Base-by-base conservation (phyloP, 768 basidiomycete genomes). In the Suillus weaverae region DNA sequence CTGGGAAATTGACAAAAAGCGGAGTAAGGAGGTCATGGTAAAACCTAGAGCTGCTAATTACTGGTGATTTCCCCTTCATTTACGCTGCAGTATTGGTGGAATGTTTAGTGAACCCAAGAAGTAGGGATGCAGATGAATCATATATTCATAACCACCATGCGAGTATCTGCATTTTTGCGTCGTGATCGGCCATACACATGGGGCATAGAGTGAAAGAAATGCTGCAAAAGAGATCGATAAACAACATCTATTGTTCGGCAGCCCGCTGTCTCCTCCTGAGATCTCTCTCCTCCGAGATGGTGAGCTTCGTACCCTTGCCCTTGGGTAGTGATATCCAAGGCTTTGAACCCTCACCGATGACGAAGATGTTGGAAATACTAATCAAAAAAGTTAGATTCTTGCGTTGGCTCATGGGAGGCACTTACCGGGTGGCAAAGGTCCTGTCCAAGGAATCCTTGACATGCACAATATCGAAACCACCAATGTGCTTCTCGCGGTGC, bases 391-490 rank as follows among this genome's bases (percentile, higher is more conserved):
- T 59, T 41, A 41, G 20, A 11, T 32, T 20, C 30, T 18, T 43
- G 20, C 11, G 26, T 59, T 18, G 11, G 30, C 18, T 30, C 5
- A 57, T 32, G 26, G 39, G 22, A 44, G 20, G 22, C 10, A 82
- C 89, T 64, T 76, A 96, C 95, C 97, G 94, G 72, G 97, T 99
- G 69, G 97, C 96, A 73, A 99, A 99, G 57, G 94, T 95, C 76
- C 94, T 85, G 78, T 97, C 97, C 68, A 97, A 83, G 57, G 92
- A 90, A 77, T 98, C 97, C 81, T 92, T 95, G 73, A 98, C 93
- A 76, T 98, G 97, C 64, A 98, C 94, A 66, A 99, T 99, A 81
- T 99, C 97, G 81, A 96, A 99, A 68, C 96, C 97, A 78, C 97
- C 97, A 70, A 94, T 82, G 80, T 99, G 97, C 84, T 95, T 95